A percentile compares a stretch with the other conserved stretches of the same genome.
phyloP scores from a whole-genome alignment of 1,284 basidiomycete genomes.

The Violaceomyces palustris region DNA sequence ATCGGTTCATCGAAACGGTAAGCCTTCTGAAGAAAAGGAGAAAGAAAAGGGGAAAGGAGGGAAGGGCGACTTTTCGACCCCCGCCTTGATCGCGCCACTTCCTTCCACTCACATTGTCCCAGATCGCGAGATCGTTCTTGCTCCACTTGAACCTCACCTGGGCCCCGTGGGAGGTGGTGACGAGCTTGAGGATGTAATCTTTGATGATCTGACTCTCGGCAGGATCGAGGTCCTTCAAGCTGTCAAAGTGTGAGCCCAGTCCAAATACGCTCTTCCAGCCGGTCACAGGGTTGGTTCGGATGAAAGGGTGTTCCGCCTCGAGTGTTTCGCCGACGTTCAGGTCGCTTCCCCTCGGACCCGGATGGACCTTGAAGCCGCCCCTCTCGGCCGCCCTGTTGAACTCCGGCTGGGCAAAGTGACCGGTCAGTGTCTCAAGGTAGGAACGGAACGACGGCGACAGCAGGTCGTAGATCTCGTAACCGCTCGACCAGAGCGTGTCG shows the following conservation, averaged over 20 bases:
- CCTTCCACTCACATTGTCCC: too few relatives aligned
- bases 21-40: too few relatives aligned
- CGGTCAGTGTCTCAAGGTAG: constrained; percentile 57
- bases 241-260: constrained; percentile 58
- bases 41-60: too few relatives aligned
- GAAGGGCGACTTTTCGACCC: too few relatives aligned
- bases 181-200: constrained; percentile 56
- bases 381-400: constrained; percentile 20
- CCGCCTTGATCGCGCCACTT: too few relatives aligned
- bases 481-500: constrained; percentile 56
- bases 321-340: constrained; percentile 62
- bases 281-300: constrained; percentile 59
- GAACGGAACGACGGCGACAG: constrained; percentile 61
- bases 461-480: constrained; percentile 64
- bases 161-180: constrained; percentile 60
- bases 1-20: too few relatives aligned
- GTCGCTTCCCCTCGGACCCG: constrained; percentile 53
- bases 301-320: constrained; percentile 59
- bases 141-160: constrained; percentile 60
- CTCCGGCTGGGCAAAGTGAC: constrained; percentile 11
- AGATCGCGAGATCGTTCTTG: constrained; percentile 43
- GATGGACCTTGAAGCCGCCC: constrained; percentile 40
- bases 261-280: constrained; percentile 66
- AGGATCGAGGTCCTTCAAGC: constrained; percentile 61
- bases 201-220: constrained; percentile 62